Conservation (phyloP, 2,329 filamentous ascomycete species). For the Penicillium sp. region DNA sequence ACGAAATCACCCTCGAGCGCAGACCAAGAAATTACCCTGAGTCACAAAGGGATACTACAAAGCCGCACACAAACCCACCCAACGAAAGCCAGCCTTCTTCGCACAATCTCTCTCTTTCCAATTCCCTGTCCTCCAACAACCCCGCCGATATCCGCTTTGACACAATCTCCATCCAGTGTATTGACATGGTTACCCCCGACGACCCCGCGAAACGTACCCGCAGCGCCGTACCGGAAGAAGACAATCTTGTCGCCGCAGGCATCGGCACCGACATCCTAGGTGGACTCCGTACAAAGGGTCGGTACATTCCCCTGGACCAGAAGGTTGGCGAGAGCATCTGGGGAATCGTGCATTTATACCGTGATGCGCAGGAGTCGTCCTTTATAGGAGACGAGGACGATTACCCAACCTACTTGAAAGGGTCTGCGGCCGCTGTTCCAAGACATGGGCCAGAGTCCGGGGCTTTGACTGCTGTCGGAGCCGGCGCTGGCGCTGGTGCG, state of each 20-base stretch:
- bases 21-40: neutral
- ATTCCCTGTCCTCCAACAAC: constrained; percentile 14
- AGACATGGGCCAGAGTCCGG: constrained; percentile 16
- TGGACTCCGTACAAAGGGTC: constrained; percentile 80
- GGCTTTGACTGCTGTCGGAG: neutral
- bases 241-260: constrained; percentile 50
- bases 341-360: constrained; percentile 93
- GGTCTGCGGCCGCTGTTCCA: constrained; percentile 38
- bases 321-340: constrained; percentile 79
- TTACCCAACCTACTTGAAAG: constrained; percentile 46
- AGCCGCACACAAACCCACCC: neutral
- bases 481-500: neutral
- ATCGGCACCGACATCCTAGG: constrained; percentile 57
- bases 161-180: constrained; percentile 75
- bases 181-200: constrained; percentile 66
- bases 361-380: constrained; percentile 76
- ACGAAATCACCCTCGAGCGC: constrained; percentile 9
- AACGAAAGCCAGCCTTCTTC: constrained; percentile 5
- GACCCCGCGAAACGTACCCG: constrained; percentile 29
- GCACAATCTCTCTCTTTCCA: constrained; percentile 26
- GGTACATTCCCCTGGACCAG: constrained; percentile 72
- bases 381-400: constrained; percentile 56
- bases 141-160: constrained; percentile 78
- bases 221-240: constrained; percentile 33
- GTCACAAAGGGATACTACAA: neutral